A percentile compares a stretch with the other conserved stretches of the same genome.
These are phyloP conservation scores for Geotrichum cucujoidarum DNA, from an alignment of 1,139 yeast species.

Conservation along the genomic window DNA sequence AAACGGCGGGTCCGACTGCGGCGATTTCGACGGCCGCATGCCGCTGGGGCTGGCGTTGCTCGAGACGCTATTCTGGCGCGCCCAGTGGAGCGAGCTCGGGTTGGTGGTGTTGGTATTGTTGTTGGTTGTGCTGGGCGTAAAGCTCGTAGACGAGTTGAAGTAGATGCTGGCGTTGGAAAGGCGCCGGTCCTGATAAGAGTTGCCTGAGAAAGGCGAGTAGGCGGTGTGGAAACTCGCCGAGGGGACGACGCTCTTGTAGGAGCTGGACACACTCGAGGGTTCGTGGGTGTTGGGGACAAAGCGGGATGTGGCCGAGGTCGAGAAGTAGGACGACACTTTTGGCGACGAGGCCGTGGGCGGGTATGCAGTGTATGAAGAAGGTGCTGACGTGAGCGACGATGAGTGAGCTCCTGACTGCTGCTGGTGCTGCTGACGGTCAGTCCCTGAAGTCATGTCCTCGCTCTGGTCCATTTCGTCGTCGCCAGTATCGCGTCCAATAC, in stretches of 20 bases:
- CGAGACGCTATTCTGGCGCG: slow-evolving; percentile 6
- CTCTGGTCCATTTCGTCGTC: neutral
- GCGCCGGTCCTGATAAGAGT: slow-evolving; percentile 6
- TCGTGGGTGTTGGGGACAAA: slow-evolving; percentile 32
- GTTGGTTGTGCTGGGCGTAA: too few relatives aligned
- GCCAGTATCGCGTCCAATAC: slow-evolving; percentile 17
- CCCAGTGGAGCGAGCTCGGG: slow-evolving; percentile 1
- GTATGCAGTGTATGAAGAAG: neutral
- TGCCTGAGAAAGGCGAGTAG: slow-evolving; percentile 10
- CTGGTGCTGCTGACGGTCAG: slow-evolving; percentile 2
- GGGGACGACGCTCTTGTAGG: slow-evolving; percentile 27
- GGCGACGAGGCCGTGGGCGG: slow-evolving; percentile 8
- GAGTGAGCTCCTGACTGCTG: neutral
- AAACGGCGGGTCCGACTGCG: slow-evolving; percentile 16
- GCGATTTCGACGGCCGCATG: slow-evolving; percentile 12
- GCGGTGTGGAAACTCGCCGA: slow-evolving; percentile 17
- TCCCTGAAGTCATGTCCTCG: neutral
- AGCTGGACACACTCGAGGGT: slow-evolving; percentile 33
- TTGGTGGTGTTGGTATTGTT: too few relatives aligned
- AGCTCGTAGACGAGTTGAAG: slow-evolving; percentile 4
- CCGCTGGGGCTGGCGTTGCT: slow-evolving; percentile 5
- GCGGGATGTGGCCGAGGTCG: slow-evolving; percentile 20
- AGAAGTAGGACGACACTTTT: slow-evolving; percentile 17
- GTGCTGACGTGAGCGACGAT: neutral
- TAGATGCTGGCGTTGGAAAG: slow-evolving; percentile 8